Conservation (phyloP, 2,329 filamentous ascomycete species). For the Venturia carpophila region DNA sequence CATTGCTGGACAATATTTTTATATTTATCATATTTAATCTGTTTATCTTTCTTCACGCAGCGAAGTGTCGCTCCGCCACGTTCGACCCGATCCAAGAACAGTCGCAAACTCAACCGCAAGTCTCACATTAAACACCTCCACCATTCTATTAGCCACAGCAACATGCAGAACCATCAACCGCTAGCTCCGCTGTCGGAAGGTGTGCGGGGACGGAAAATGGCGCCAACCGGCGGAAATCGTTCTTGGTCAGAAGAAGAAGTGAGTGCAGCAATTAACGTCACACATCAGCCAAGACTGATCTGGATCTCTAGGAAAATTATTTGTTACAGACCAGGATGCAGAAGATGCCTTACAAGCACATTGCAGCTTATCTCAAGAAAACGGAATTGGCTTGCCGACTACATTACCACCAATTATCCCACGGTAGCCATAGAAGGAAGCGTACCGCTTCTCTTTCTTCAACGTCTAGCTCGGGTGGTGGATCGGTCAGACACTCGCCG, state of each 20-base stretch:
- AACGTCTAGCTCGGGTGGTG: slow-evolving; percentile 39
- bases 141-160: neutral
- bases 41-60: neutral
- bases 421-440: slow-evolving; percentile 73
- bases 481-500: slow-evolving; percentile 19
- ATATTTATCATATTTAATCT: slow-evolving; percentile 15
- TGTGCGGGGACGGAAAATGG: slow-evolving; percentile 58
- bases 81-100: neutral
- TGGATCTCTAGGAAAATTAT: slow-evolving; percentile 61
- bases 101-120: neutral
- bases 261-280: slow-evolving; percentile 27
- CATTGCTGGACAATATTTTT: slow-evolving; percentile 34
- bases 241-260: slow-evolving; percentile 86
- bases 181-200: slow-evolving; percentile 32
- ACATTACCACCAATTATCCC: slow-evolving; percentile 79
- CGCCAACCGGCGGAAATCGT: slow-evolving; percentile 65
- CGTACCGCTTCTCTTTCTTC: slow-evolving; percentile 60
- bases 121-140: slow-evolving; percentile 12
- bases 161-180: slow-evolving; percentile 13
- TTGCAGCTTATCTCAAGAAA: slow-evolving; percentile 77
- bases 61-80: neutral
- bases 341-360: slow-evolving; percentile 89
- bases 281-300: slow-evolving; percentile 15
- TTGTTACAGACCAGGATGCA: slow-evolving; percentile 75
- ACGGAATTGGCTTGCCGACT: slow-evolving; percentile 80